Evolutionary conservation across 164 flowering plant species (phyloP).

Genomic region (Tetrastigma voinierianum): DNA sequence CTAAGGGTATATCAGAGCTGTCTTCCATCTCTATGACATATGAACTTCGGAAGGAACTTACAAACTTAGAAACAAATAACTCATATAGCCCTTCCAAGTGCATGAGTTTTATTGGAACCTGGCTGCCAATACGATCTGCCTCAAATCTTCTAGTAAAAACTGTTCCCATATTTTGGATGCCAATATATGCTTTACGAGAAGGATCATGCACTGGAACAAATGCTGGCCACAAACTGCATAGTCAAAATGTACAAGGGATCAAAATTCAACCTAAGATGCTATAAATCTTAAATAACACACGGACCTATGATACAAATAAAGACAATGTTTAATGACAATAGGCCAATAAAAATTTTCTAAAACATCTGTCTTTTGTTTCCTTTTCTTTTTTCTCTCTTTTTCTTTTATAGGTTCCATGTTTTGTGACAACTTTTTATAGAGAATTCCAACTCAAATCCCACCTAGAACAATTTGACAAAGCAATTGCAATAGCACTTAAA

Average conservation of each 20-base stretch:
- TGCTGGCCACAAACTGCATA: constrained; percentile 87
- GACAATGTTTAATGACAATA: not conserved
- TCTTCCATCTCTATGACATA: not conserved
- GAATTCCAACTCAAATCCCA: constrained; percentile 21
- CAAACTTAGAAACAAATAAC: constrained; percentile 92
- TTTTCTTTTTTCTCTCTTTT: no score
- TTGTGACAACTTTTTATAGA: not conserved
- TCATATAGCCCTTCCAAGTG: constrained; percentile 95
- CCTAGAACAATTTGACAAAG: constrained; percentile 91
- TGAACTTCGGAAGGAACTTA: constrained; percentile 34
- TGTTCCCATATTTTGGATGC: constrained; percentile 95
- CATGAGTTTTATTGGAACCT: constrained; percentile 93
- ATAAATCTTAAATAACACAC: constrained; percentile 2
- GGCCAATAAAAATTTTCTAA: not conserved
- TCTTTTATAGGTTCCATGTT: not conserved
- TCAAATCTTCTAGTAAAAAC: constrained; percentile 93
- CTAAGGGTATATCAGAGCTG: not conserved
- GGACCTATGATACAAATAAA: not conserved
- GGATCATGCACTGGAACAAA: constrained; percentile 99
- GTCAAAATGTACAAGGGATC: constrained; percentile 3
- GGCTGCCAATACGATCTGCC: constrained; percentile 89
- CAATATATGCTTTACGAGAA: constrained; percentile 85
- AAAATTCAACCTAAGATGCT: constrained; percentile 1
- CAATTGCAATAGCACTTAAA: constrained; percentile 90
- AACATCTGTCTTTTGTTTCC: no score